A percentile compares a stretch with the other conserved stretches of the same genome.
Conservation (phyloP, 2,329 filamentous ascomycete species). For the Chalaropsis ovoidea region DNA sequence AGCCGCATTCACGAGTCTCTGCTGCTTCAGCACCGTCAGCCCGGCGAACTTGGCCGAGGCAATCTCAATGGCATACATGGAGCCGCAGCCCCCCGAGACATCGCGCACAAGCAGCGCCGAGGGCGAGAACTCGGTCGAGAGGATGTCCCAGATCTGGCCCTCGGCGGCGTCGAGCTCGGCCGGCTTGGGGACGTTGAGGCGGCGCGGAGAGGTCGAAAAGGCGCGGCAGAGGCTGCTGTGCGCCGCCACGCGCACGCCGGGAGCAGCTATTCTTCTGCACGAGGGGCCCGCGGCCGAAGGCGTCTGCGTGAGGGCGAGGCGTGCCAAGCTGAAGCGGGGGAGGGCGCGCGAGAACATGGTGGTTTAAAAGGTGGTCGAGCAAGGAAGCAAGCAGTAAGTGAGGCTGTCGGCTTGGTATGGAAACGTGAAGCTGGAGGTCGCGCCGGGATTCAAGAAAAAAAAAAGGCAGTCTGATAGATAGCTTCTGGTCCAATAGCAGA, state of each 20-base stretch:
- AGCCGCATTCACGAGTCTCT: conserved; percentile 66
- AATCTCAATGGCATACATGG: conserved; percentile 79
- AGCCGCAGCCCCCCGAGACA: conserved; percentile 72
- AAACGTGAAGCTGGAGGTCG: too few species aligned
- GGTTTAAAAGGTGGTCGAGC: neutral
- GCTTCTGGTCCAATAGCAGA: neutral
- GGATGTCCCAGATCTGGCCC: conserved; percentile 47
- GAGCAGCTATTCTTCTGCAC: neutral
- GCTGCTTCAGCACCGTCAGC: conserved; percentile 65
- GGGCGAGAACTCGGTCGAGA: conserved; percentile 42
- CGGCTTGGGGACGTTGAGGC: conserved; percentile 37
- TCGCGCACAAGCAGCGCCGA: conserved; percentile 58
- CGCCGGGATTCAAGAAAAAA: too few species aligned
- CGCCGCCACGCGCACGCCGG: conserved; percentile 22
- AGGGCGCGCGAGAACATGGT: conserved; percentile 2
- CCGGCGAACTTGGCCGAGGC: conserved; percentile 61
- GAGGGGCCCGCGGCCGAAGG: conserved; percentile 5
- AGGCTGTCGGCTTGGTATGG: neutral
- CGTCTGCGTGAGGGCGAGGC: neutral
- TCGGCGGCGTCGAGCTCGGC: conserved; percentile 47
- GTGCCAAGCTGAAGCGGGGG: neutral
- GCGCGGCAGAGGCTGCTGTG: conserved; percentile 10
- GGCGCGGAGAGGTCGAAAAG: conserved; percentile 29
- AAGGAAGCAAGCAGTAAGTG: neutral
- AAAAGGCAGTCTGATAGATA: neutral